Base-by-base conservation (phyloP, 1,284 basidiomycete species). In the Gyrodon tennesseensis region DNA sequence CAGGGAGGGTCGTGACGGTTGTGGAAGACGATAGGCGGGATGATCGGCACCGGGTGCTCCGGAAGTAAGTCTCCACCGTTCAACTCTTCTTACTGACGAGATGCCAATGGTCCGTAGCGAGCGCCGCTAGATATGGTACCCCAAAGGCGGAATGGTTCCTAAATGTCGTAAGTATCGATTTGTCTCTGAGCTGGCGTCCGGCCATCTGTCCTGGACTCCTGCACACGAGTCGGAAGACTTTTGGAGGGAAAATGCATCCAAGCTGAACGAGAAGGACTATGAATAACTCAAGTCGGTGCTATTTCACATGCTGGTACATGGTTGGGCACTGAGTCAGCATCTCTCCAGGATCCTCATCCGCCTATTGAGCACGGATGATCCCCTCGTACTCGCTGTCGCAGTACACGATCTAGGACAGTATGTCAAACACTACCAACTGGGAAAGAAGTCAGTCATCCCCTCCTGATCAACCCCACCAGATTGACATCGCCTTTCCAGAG, bases 151-250 rank as follows among this genome's bases (percentile, higher is more conserved):
- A 90, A 75, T 89, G 86, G 87, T 88, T 89, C 72, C 75, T 90
- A 52, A 90, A 89, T 71, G 75, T 86, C 43, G 84, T 83, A 67
- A 65, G 84, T 80, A 9, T 53, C 19, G 41, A 58, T 57, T 46
- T 34, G n/a, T 86, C 12, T 94, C 94, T 0, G 96, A 99, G 77
- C 81, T 99, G 25, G 81, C 88, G 37, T 94, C 92, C 3, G 96
- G 96, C 3, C 93, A 94, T 75, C 80, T 99, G 19, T 91, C 93
- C 8, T 98, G 95, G 93, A 90, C 94, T 11, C 96, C 96, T 9
- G 92, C 94, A 25, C 96, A 99, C 75, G 92, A 95, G 74, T 93
- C 92, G 12, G 96, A 98, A 64, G 88, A 94, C 59, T 99, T 99
- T n/a, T n/a, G 96, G 96, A 93, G 92, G 74, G 94, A 96, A 80